Evolutionary conservation across 257 asterid genomes (phyloP).

Genomic region (Ilex aquifolium): DNA sequence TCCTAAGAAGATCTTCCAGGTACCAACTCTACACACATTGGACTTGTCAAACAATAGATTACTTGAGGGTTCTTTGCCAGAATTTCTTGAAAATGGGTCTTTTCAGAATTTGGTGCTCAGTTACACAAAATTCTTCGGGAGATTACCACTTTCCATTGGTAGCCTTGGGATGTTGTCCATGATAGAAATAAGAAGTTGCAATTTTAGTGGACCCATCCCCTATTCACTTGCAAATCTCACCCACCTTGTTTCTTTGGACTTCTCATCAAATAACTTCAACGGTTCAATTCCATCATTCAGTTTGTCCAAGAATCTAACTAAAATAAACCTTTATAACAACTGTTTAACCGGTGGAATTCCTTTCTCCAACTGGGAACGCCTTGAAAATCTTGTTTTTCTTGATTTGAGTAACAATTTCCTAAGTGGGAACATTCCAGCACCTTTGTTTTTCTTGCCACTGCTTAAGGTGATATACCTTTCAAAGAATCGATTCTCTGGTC

Average conservation of each 20-base stretch:
- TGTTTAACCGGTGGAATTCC: constrained; percentile 31
- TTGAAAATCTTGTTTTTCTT: constrained; percentile 29
- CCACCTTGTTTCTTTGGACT: constrained; percentile 30
- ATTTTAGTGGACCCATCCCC: constrained; percentile 50
- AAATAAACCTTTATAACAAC: constrained; percentile 19
- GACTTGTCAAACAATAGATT: constrained; percentile 6
- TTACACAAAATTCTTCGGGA: constrained; percentile 38
- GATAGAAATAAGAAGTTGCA: constrained; percentile 29
- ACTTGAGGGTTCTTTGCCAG: constrained; percentile 28
- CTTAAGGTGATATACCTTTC: constrained; percentile 22
- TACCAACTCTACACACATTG: constrained; percentile 3
- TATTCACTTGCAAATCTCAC: constrained; percentile 35
- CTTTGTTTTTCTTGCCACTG: constrained; percentile 38
- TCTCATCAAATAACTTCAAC: constrained; percentile 30
- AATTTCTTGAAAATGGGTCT: constrained; percentile 37
- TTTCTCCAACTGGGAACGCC: constrained; percentile 33
- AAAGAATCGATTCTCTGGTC: constrained; percentile 37
- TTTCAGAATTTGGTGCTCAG: constrained; percentile 35
- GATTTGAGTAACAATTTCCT: constrained; percentile 36
- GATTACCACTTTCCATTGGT: constrained; percentile 44
- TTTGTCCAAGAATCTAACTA: constrained; percentile 26
- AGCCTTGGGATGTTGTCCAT: constrained; percentile 30
- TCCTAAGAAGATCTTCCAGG: constrained; percentile 6
- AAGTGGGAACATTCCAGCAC: constrained; percentile 34
- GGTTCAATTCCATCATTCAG: constrained; percentile 47